Conservation (phyloP, 2,329 filamentous ascomycete genomes). For the Chaetothyriales sp. region DNA sequence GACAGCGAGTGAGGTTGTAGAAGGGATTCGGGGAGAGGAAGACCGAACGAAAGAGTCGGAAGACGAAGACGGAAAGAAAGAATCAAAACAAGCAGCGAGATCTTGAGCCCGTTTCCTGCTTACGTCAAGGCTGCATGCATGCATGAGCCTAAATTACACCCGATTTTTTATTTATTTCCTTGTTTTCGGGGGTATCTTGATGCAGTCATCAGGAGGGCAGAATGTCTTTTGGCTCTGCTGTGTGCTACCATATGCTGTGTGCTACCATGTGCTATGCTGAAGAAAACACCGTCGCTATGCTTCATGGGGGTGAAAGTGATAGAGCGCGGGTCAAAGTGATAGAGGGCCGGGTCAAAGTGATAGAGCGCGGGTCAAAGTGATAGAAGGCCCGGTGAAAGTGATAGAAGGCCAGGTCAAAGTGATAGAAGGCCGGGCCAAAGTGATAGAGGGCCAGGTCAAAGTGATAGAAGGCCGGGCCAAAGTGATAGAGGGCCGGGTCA, state of each 20-base stretch:
- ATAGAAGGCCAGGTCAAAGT: not conserved
- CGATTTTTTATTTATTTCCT: no score
- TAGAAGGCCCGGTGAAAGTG: not conserved
- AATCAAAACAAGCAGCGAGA: no score
- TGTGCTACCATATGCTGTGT: not conserved
- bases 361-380: no score
- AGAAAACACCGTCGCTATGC: not conserved
- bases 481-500: not conserved
- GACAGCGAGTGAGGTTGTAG: no score
- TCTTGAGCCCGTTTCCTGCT: not conserved
- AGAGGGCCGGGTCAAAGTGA: not conserved
- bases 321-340: not conserved
- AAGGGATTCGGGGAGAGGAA: no score
- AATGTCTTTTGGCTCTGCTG: not conserved
- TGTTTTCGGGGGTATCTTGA: not conserved
- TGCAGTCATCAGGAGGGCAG: not conserved
- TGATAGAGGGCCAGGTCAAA: not conserved
- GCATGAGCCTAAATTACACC: not conserved
- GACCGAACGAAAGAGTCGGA: no score
- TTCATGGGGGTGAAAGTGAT: not conserved
- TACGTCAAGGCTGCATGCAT: not conserved
- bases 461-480: not conserved
- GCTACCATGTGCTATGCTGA: not conserved
- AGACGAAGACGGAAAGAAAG: no score
- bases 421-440: not conserved